These are phyloP conservation scores for Phytophthora nicotianae DNA, from an alignment of 352 stramenopile genomes.

Conservation along the genomic window DNA sequence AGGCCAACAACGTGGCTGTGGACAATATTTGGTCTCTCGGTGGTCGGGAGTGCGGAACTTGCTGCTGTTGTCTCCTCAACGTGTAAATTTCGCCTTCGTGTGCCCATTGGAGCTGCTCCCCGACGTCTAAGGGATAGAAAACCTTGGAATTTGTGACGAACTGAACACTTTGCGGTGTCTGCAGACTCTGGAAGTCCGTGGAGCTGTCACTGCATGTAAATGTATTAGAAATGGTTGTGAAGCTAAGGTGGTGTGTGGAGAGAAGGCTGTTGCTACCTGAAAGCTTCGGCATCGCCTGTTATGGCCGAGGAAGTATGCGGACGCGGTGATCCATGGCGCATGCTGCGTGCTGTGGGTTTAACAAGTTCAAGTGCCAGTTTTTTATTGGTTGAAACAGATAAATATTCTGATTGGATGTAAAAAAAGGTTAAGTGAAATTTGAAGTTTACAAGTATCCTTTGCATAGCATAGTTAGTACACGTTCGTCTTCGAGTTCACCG, in stretches of 20 bases:
- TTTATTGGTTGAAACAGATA: constrained; percentile 7
- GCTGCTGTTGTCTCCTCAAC: constrained; percentile 7
- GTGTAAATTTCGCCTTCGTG: constrained; percentile 9
- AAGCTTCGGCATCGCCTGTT: constrained; percentile 5
- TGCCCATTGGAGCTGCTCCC: constrained; percentile 4
- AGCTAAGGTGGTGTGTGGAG: neutral
- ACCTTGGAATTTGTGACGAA: constrained; percentile 7
- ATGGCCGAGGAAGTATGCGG: constrained; percentile 1
- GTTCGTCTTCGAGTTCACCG: constrained; percentile 85
- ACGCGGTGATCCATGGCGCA: constrained; percentile 6
- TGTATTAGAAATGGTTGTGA: constrained; percentile 3
- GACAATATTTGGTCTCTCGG: constrained; percentile 38
- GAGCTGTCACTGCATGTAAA: constrained; percentile 1
- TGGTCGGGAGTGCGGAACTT: neutral
- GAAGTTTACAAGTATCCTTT: neutral
- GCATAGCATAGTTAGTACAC: constrained; percentile 58
- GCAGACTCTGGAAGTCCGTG: constrained; percentile 17
- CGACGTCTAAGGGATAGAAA: neutral
- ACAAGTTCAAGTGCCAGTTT: neutral
- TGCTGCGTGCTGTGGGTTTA: neutral
- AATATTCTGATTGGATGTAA: constrained; percentile 9
- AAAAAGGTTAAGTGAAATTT: neutral
- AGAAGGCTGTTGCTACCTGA: constrained; percentile 8
- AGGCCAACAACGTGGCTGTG: constrained; percentile 44
- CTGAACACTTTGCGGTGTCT: constrained; percentile 11